Percentiles rank a stretch among this genome's conserved stretches.
Evolutionary conservation across 1,139 yeast species (phyloP).

Genomic region (Geotrichum restrictum): DNA sequence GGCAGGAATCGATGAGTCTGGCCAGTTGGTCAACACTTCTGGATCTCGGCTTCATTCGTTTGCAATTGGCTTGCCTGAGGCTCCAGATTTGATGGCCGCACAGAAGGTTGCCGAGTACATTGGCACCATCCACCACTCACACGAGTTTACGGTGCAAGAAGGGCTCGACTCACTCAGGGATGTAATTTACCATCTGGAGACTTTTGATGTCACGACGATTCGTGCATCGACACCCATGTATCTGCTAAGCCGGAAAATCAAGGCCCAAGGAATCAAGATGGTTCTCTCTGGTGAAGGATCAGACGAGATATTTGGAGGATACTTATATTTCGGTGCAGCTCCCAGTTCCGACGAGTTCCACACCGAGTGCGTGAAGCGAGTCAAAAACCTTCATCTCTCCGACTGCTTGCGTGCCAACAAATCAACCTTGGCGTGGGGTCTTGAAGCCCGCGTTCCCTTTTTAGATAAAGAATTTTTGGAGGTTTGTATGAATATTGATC

Average conservation of each 20-base stretch:
- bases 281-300: conserved; percentile 98
- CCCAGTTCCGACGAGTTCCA: conserved; percentile 92
- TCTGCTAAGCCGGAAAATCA: conserved; percentile 88
- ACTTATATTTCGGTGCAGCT: conserved; percentile 93
- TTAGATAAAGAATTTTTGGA: conserved; percentile 90
- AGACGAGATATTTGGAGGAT: conserved; percentile 98
- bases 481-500: conserved; percentile 90
- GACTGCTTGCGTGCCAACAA: conserved; percentile 98
- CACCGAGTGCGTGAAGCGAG: conserved; percentile 89
- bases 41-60: conserved; percentile 90
- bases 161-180: conserved; percentile 94
- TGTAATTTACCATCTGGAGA: conserved; percentile 91
- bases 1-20: conserved; percentile 88
- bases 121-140: conserved; percentile 96
- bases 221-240: conserved; percentile 99
- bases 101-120: conserved; percentile 87
- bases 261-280: conserved; percentile 99
- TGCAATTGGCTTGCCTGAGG: conserved; percentile 94
- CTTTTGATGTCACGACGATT: conserved; percentile 96
- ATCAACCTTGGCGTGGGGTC: conserved; percentile 99
- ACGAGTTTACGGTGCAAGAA: conserved; percentile 91
- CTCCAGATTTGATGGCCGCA: conserved; percentile 96
- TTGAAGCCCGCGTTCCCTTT: conserved; percentile 99
- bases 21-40: conserved; percentile 69
- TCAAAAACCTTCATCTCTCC: conserved; percentile 92